phyloP scores from a whole-genome alignment of 2,329 filamentous ascomycete genomes.

The Botrytis aclada region DNA sequence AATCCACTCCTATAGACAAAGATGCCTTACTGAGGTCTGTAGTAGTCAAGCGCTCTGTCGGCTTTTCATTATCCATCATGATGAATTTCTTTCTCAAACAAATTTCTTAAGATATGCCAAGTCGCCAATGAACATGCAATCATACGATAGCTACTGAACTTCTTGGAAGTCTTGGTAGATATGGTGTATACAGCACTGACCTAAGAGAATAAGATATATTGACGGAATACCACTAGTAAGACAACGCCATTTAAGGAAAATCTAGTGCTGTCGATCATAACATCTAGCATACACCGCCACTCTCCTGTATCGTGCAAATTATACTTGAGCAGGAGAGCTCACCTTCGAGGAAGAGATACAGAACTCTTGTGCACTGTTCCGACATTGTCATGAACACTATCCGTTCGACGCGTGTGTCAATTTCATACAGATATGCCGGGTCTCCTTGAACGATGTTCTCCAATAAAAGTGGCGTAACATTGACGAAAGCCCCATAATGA shows the following conservation, averaged over 20 bases:
- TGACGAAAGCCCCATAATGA: neutral
- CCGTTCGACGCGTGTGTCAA: neutral
- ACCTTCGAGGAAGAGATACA: neutral
- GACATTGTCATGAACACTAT: neutral
- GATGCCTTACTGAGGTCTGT: neutral
- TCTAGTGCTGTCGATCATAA: slow-evolving; percentile 1
- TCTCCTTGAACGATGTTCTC: neutral
- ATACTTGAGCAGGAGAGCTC: neutral
- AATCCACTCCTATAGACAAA: neutral
- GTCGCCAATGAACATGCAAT: neutral
- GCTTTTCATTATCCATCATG: neutral
- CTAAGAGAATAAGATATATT: neutral
- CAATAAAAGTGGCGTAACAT: neutral
- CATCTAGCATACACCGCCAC: neutral
- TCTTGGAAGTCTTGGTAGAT: neutral
- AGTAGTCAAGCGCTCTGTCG: neutral
- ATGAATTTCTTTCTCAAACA: neutral
- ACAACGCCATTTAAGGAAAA: neutral
- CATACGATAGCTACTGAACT: neutral
- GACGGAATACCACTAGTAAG: neutral
- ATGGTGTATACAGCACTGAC: neutral
- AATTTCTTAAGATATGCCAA: neutral
- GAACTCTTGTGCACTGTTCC: neutral
- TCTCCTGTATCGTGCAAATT: neutral
- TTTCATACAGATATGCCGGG: neutral